A percentile compares a stretch with the other conserved stretches of the same genome.
phyloP scores from a whole-genome alignment of 805 yeast genomes.

The Schizosaccharomyces cryophilus region DNA sequence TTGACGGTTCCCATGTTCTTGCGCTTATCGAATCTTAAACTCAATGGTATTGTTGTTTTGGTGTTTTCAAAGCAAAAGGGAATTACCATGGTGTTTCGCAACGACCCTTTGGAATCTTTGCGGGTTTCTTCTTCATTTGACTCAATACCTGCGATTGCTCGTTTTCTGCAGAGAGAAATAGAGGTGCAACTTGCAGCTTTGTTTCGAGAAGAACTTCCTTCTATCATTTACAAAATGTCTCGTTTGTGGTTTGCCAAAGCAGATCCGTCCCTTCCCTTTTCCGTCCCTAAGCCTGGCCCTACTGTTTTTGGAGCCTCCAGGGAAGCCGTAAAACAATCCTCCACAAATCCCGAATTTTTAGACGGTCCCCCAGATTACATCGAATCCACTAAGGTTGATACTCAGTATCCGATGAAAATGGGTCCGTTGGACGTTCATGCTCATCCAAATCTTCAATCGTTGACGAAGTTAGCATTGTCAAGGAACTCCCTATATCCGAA shows the following conservation, averaged over 20 bases:
- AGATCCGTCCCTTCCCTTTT: neutral
- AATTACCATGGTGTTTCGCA: slow-evolving; percentile 61
- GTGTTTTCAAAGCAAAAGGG: slow-evolving; percentile 68
- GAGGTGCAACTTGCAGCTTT: slow-evolving; percentile 57
- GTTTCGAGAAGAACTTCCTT: slow-evolving; percentile 65
- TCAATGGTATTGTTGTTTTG: slow-evolving; percentile 61
- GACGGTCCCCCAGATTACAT: neutral
- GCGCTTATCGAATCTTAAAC: slow-evolving; percentile 41
- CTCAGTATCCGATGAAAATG: neutral
- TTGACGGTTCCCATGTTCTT: slow-evolving; percentile 60
- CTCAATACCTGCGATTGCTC: slow-evolving; percentile 59
- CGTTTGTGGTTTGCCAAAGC: slow-evolving; percentile 25
- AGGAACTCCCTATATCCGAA: neutral
- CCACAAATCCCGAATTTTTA: neutral
- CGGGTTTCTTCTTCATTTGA: slow-evolving; percentile 73
- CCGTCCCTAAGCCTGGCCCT: no score
- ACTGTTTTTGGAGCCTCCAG: no score
- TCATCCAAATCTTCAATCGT: neutral
- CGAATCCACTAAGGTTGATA: neutral
- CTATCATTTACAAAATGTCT: slow-evolving; percentile 50
- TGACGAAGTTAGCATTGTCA: neutral
- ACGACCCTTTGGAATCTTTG: slow-evolving; percentile 68
- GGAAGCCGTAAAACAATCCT: neutral
- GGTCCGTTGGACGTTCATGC: neutral
- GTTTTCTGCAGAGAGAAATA: slow-evolving; percentile 56